Evolutionary conservation across 768 basidiomycete genomes (phyloP), one percentile per base, ranked within the genome.

Genomic region (Trichaptum fuscoviolaceum): DNA sequence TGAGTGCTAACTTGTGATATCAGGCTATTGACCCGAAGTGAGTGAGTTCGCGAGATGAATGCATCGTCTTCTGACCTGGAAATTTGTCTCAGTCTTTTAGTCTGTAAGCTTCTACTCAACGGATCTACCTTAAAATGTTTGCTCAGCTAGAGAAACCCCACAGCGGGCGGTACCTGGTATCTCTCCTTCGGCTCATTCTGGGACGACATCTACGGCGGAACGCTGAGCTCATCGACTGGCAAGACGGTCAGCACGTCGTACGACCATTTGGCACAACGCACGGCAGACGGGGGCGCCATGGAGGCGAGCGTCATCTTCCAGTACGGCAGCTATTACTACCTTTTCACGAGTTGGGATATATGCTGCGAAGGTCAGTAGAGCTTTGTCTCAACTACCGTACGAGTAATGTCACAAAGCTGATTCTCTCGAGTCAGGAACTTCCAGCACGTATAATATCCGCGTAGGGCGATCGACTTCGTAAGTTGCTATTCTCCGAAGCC

Each of bases 391-490:
- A 7, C 17, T 7, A 7, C 35, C n/a, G n/a, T 36, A 7, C 35
- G 17, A 17, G 35, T 36, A 7, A 36, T 36, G 35, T 17, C 7
- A 7, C 17, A 36, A 15, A 52, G 42, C 15, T 85, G 85, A 68
- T 74, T 73, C 1, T 86, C 84, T 74, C n/a, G 85, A 85, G 73
- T 62, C 71, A 25, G 85, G 84, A 2, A 80, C 78, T 15, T 76
- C 74, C 15, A 84, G 83, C 73, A 87, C 85, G 0, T 87, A 87
- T 70, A 87, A 86, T 67, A 87, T 86, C 65, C 80, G 84, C 8
- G 85, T 87, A 35, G 84, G 84, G 25, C 78, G 86, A 35, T 80
- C 83, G 6, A 70, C 77, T 2, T 78, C 74, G 82, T 82, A 63
- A 57, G 78, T 71, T n/a, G 26, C 25, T 58, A 0, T 35, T 35